A percentile compares a stretch with the other conserved stretches of the same genome.
These are phyloP conservation scores for Aphanomyces astaci DNA, from an alignment of 352 stramenopile genomes.

Conservation along the genomic window DNA sequence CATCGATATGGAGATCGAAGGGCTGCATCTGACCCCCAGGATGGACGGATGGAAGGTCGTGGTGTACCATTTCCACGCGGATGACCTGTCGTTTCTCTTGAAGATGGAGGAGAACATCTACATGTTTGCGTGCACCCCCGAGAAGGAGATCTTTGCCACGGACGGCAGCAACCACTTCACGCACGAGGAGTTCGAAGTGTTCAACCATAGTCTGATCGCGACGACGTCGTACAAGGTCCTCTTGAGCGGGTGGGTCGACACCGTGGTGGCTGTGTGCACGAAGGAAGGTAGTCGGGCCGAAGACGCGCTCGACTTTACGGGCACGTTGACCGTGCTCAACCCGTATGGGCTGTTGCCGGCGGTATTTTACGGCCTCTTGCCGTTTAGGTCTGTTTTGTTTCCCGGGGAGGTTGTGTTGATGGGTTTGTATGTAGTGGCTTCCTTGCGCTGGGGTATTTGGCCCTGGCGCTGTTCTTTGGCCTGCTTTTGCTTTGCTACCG, in stretches of 20 bases:
- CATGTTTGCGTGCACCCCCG: conserved; percentile 52
- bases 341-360: conserved; percentile 72
- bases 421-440: conserved; percentile 36
- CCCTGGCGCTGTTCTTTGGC: conserved; percentile 72
- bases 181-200: conserved; percentile 55
- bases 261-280: conserved; percentile 71
- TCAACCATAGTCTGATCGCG: conserved; percentile 43
- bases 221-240: conserved; percentile 49
- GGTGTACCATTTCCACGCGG: conserved; percentile 78
- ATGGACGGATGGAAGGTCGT: conserved; percentile 69
- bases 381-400: conserved; percentile 40
- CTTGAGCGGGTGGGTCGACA: conserved; percentile 66
- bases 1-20: conserved; percentile 56
- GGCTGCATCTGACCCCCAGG: conserved; percentile 55
- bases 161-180: conserved; percentile 58
- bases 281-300: conserved; percentile 34
- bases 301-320: conserved; percentile 49
- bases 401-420: neutral
- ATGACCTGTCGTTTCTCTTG: conserved; percentile 54
- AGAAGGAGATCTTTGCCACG: conserved; percentile 34
- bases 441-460: conserved; percentile 60
- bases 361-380: conserved; percentile 77
- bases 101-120: conserved; percentile 60
- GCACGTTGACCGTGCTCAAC: conserved; percentile 71
- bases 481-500: conserved; percentile 62